Conservation (phyloP, 805 yeast genomes). For the Vanderwaltozyma yarrowii region DNA sequence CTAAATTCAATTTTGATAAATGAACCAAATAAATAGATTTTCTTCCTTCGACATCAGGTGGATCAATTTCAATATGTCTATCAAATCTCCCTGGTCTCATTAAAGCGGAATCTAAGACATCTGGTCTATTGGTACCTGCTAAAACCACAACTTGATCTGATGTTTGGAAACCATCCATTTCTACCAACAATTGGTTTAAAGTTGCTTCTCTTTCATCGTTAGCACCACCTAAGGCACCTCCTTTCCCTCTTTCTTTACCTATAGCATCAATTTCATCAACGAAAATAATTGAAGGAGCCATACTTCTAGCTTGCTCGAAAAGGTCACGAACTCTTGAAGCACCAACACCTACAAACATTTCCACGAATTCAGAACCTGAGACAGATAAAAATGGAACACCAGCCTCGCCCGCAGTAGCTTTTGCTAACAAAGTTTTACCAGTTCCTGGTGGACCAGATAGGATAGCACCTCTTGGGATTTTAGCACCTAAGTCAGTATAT, state of each 20-base stretch:
- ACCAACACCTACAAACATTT: slow-evolving; percentile 99
- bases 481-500: slow-evolving; percentile 90
- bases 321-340: slow-evolving; percentile 96
- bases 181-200: slow-evolving; percentile 87
- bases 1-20: slow-evolving; percentile 57
- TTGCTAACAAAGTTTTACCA: slow-evolving; percentile 93
- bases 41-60: slow-evolving; percentile 92
- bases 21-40: slow-evolving; percentile 88
- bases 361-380: slow-evolving; percentile 95
- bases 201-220: slow-evolving; percentile 97
- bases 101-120: slow-evolving; percentile 84
- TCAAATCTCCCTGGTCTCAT: slow-evolving; percentile 97
- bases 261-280: slow-evolving; percentile 99
- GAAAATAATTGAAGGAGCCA: slow-evolving; percentile 93
- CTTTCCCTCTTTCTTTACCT: slow-evolving; percentile 82
- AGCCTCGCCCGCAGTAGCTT: slow-evolving; percentile 99
- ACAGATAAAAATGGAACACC: slow-evolving; percentile 95
- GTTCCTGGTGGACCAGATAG: slow-evolving; percentile 99
- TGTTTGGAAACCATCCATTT: slow-evolving; percentile 94
- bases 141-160: slow-evolving; percentile 91
- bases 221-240: slow-evolving; percentile 62
- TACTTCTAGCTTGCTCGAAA: slow-evolving; percentile 82
- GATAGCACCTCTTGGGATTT: slow-evolving; percentile 96
- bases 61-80: slow-evolving; percentile 82
- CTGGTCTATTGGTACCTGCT: slow-evolving; percentile 96